Percentiles rank a stretch among this genome's conserved stretches.
Evolutionary conservation across 2,329 filamentous ascomycete species (phyloP).

Genomic region (Trichophaea hybrida): DNA sequence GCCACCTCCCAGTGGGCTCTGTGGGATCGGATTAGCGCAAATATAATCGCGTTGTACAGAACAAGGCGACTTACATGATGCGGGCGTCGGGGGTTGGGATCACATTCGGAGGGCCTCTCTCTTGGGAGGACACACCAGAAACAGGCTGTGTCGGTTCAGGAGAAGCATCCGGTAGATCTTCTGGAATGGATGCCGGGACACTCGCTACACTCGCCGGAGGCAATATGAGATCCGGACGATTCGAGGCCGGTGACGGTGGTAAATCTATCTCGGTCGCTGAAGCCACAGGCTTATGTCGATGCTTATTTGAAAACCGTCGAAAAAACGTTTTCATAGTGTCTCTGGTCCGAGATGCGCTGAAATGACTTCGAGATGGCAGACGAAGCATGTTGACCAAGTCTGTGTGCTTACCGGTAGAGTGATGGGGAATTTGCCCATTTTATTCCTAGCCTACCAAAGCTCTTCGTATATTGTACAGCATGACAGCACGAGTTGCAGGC

Average conservation of each 20-base stretch:
- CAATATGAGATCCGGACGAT: background rate
- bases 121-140: background rate
- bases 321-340: background rate
- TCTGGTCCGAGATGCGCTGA: background rate
- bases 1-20: background rate
- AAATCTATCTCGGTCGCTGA: background rate
- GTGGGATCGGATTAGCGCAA: background rate
- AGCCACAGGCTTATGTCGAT: background rate
- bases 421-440: background rate
- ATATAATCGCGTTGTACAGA: background rate
- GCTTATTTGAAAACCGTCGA: background rate
- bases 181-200: background rate
- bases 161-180: background rate
- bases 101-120: background rate
- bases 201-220: background rate
- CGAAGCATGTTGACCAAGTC: background rate
- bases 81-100: background rate
- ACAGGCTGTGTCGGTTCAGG: background rate
- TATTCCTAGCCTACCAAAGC: background rate
- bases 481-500: background rate
- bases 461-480: background rate
- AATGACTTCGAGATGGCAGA: background rate
- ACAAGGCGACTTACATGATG: background rate
- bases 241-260: background rate
- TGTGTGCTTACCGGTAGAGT: background rate